phyloP scores from a whole-genome alignment of 257 asterid species.

The Handroanthus guayacan region DNA sequence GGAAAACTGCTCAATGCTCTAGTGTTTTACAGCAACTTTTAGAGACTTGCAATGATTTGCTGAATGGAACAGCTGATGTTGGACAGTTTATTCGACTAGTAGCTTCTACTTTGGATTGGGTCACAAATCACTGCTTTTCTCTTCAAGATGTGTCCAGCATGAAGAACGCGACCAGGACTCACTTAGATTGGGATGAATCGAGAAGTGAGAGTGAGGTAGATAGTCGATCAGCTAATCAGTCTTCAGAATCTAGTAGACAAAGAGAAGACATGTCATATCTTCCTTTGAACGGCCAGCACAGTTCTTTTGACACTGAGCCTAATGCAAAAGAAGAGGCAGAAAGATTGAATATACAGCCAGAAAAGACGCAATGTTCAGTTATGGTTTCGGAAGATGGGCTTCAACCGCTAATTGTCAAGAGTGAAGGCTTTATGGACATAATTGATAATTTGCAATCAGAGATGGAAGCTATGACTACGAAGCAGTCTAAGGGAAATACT shows the following conservation, averaged over 20 bases:
- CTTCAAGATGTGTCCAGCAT: slow-evolving; percentile 88
- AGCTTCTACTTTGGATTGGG: slow-evolving; percentile 74
- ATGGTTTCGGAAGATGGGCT: slow-evolving; percentile 37
- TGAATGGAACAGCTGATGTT: slow-evolving; percentile 55
- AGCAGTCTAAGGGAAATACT: slow-evolving; percentile 44
- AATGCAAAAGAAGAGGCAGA: slow-evolving; percentile 34
- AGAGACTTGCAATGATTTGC: slow-evolving; percentile 63
- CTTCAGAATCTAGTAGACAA: slow-evolving; percentile 39
- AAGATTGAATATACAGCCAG: slow-evolving; percentile 39
- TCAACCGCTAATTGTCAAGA: slow-evolving; percentile 32
- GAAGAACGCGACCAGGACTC: slow-evolving; percentile 62
- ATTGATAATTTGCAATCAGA: slow-evolving; percentile 45
- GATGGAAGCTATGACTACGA: slow-evolving; percentile 32
- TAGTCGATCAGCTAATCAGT: slow-evolving; percentile 47
- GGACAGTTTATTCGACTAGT: slow-evolving; percentile 61
- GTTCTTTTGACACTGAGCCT: slow-evolving; percentile 38
- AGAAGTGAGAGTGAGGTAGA: slow-evolving; percentile 66
- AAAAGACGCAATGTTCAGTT: slow-evolving; percentile 40
- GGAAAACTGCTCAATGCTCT: slow-evolving; percentile 73
- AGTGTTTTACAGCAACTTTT: slow-evolving; percentile 54
- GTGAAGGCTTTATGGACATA: slow-evolving; percentile 44
- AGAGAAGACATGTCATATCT: slow-evolving; percentile 4
- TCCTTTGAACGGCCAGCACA: slow-evolving; percentile 25
- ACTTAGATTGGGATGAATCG: slow-evolving; percentile 72
- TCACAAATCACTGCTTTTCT: slow-evolving; percentile 79